These are phyloP conservation scores for Colletotrichum brevisporum DNA, from an alignment of 2,329 filamentous ascomycete species.

Conservation along the genomic window DNA sequence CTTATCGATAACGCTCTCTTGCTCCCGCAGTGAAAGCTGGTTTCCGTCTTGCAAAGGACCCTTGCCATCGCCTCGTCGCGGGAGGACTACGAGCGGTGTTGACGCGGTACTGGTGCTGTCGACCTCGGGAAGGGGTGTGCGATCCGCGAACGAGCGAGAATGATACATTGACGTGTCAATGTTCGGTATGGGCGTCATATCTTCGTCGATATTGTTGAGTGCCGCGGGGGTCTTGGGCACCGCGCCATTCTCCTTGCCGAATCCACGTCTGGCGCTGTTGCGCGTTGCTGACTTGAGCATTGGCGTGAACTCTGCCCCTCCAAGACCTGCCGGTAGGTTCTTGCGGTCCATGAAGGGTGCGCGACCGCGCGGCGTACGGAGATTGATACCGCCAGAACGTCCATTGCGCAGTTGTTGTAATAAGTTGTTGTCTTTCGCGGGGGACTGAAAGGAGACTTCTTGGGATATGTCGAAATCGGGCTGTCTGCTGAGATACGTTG, in stretches of 20 bases:
- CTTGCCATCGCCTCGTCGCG: constrained; percentile 73
- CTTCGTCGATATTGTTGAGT: constrained; percentile 75
- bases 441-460: constrained; percentile 86
- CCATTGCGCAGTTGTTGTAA: constrained; percentile 81
- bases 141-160: constrained; percentile 75
- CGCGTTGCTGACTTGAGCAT: constrained; percentile 85
- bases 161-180: constrained; percentile 81
- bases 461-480: constrained; percentile 87
- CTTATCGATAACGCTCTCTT: constrained; percentile 94
- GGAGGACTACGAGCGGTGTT: constrained; percentile 82
- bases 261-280: constrained; percentile 76
- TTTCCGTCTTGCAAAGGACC: constrained; percentile 87
- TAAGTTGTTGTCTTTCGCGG: constrained; percentile 82
- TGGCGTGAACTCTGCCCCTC: constrained; percentile 90
- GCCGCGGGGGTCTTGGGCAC: constrained; percentile 76
- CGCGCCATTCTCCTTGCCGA: constrained; percentile 73
- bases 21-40: constrained; percentile 90
- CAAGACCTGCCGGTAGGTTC: constrained; percentile 77
- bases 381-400: constrained; percentile 66
- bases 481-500: constrained; percentile 80
- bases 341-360: constrained; percentile 79
- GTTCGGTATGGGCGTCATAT: constrained; percentile 80
- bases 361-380: constrained; percentile 82
- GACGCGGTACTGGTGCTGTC: constrained; percentile 85
- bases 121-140: constrained; percentile 78